Conservation (phyloP, 345 rosid genomes). For the Streptanthus diversifolius region DNA sequence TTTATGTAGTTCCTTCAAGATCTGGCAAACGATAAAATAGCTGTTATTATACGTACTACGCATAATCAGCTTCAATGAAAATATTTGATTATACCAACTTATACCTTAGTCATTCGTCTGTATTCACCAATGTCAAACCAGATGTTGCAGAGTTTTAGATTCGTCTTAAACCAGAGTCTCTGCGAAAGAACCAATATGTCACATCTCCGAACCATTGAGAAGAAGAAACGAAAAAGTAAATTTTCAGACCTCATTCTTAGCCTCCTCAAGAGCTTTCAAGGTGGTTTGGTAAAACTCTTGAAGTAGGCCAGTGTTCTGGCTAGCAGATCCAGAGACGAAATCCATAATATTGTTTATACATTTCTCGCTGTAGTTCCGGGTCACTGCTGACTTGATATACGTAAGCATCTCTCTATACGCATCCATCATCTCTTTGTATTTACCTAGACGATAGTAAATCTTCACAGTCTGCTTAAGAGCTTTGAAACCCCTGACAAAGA, state of each 20-base stretch:
- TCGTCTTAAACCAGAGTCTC: constrained; percentile 99
- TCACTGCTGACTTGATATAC: constrained; percentile 94
- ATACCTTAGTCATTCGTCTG: constrained; percentile 94
- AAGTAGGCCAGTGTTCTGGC: constrained; percentile 83
- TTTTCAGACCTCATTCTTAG: constrained; percentile 79
- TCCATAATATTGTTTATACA: constrained; percentile 99
- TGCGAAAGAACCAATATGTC: constrained; percentile 37
- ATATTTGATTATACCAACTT: constrained; percentile 1
- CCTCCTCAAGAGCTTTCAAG: constrained; percentile 96
- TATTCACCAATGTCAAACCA: constrained; percentile 99
- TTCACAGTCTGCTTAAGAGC: constrained; percentile 96
- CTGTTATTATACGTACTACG: background rate
- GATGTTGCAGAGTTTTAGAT: constrained; percentile 96
- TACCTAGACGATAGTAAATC: constrained; percentile 88
- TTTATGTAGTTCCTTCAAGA: constrained; percentile 91
- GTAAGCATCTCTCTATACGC: constrained; percentile 93
- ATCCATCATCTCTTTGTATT: constrained; percentile 92
- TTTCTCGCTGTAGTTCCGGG: constrained; percentile 94
- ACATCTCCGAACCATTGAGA: constrained; percentile 14
- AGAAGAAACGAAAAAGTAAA: background rate
- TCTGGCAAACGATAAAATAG: constrained; percentile 39
- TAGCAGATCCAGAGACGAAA: constrained; percentile 97
- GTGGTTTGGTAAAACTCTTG: constrained; percentile 97
- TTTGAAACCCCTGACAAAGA: constrained; percentile 83
- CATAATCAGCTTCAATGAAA: background rate